phyloP scores from a whole-genome alignment of 768 basidiomycete genomes.

The Boletus vermiculosoides region DNA sequence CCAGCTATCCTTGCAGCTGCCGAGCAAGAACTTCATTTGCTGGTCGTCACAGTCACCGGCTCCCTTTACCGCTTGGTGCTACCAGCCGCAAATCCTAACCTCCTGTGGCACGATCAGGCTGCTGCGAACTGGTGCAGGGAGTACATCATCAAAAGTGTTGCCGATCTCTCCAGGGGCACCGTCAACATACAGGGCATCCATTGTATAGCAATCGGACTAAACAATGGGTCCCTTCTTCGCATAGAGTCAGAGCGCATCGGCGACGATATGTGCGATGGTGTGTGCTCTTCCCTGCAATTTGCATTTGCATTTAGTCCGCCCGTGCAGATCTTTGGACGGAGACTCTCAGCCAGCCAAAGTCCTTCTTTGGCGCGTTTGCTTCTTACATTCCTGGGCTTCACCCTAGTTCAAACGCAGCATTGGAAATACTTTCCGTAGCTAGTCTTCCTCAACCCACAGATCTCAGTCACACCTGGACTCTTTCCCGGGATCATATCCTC shows the following conservation, averaged over 20 bases:
- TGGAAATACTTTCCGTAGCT: constrained; percentile 69
- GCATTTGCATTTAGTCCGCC: constrained; percentile 9
- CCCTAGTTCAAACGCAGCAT: constrained; percentile 43
- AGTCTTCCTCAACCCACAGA: constrained; percentile 76
- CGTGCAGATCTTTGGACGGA: constrained; percentile 70
- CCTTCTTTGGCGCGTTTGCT: constrained; percentile 65
- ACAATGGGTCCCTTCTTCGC: constrained; percentile 63
- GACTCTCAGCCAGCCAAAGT: constrained; percentile 57
- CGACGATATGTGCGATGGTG: constrained; percentile 58
- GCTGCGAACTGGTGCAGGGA: constrained; percentile 63
- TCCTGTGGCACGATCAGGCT: constrained; percentile 58
- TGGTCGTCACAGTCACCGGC: constrained; percentile 63
- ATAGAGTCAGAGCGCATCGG: constrained; percentile 63
- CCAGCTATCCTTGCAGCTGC: constrained; percentile 60
- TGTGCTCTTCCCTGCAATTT: constrained; percentile 25
- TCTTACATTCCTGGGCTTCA: constrained; percentile 60
- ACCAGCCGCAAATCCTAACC: constrained; percentile 49
- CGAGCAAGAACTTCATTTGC: constrained; percentile 57
- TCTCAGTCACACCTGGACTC: constrained; percentile 72
- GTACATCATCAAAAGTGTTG: constrained; percentile 57
- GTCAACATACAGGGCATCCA: constrained; percentile 69
- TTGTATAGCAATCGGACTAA: constrained; percentile 60
- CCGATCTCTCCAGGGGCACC: constrained; percentile 43
- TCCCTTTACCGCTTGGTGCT: constrained; percentile 74
- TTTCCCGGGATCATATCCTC: constrained; percentile 84